These are phyloP conservation scores for Cryphonectria japonica DNA, from an alignment of 2,329 filamentous ascomycete species.

Conservation along the genomic window DNA sequence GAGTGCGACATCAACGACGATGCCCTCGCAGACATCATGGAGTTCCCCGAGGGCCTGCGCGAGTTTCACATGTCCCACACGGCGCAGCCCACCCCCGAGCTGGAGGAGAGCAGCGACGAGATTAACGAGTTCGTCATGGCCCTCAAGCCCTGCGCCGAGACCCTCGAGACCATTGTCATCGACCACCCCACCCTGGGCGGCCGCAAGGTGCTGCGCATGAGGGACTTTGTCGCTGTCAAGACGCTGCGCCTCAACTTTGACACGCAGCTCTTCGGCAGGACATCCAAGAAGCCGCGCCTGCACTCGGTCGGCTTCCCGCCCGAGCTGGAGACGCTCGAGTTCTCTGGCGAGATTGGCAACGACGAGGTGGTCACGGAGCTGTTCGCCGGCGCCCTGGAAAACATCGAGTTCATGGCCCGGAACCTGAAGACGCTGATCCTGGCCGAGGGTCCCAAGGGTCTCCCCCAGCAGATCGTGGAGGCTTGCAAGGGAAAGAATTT, in stretches of 20 bases:
- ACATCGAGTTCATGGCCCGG: slow-evolving; percentile 41
- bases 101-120: slow-evolving; percentile 52
- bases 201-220: slow-evolving; percentile 46
- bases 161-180: slow-evolving; percentile 49
- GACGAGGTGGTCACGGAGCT: slow-evolving; percentile 53
- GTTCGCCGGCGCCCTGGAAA: slow-evolving; percentile 47
- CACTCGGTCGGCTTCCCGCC: slow-evolving; percentile 53
- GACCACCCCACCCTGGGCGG: slow-evolving; percentile 47
- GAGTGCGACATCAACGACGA: slow-evolving; percentile 56
- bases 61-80: slow-evolving; percentile 54
- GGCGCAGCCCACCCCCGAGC: slow-evolving; percentile 43
- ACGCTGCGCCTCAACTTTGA: slow-evolving; percentile 51
- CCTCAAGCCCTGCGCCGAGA: slow-evolving; percentile 45
- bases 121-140: slow-evolving; percentile 52
- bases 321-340: slow-evolving; percentile 49
- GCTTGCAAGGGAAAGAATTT: slow-evolving; percentile 41
- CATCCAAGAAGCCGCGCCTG: slow-evolving; percentile 48
- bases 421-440: slow-evolving; percentile 45
- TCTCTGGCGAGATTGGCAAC: slow-evolving; percentile 49
- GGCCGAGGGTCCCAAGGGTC: slow-evolving; percentile 35
- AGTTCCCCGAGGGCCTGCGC: slow-evolving; percentile 48
- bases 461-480: slow-evolving; percentile 42
- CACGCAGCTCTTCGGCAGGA: slow-evolving; percentile 52
- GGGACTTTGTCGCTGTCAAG: slow-evolving; percentile 48
- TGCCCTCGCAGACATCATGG: slow-evolving; percentile 44